Base-by-base conservation (phyloP, 768 basidiomycete species). In the Phanerodontia chrysosporium region DNA sequence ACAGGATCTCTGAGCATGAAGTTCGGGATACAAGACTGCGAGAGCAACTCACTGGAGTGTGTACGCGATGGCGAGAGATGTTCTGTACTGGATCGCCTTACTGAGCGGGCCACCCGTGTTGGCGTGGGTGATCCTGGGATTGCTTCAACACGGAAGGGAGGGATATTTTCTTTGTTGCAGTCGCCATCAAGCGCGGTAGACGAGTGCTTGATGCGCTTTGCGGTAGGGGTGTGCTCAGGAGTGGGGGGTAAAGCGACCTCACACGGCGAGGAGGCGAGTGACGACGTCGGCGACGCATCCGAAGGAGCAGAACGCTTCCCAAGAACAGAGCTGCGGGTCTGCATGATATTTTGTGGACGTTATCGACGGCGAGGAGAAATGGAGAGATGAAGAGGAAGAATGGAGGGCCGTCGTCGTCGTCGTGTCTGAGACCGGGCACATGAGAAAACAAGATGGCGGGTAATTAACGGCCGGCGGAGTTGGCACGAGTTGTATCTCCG, bases 141-240 rank as follows among this genome's bases (percentile, higher is more conserved):
- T 13, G 69, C 61, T 48, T 80, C 76, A 30, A 67, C 62, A 48
- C 70, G 72, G 62, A 80, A 78, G 1, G 89, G 89, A n/a, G 88
- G 86, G 18, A 90, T 78, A 64, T 90, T 90, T 70, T 90, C 89
- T 75, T 90, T 90, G 71, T 90, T 90, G 24, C 77, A 75, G 52
- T 84, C 82, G 44, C 79, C 82, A 60, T 86, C 85, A 21, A 78
- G 55, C 30, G 69, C 60, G 5, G 70, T 71, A 16, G 69, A 67
- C 16, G 80, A 77, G 18, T 78, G 82, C 54, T 83, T 80, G 45
- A 79, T 73, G 55, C 89, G 86, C 73, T 90, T 90, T 35, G 81
- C 75, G 64, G 80, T 82, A 21, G 88, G 87, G 8, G 83, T 84
- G 29, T 76, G 73, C 61, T 87, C 84, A 6, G 87, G 86, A 0